Evolutionary conservation across 768 basidiomycete genomes (phyloP).

Genomic region (Pleurotus eryngii): DNA sequence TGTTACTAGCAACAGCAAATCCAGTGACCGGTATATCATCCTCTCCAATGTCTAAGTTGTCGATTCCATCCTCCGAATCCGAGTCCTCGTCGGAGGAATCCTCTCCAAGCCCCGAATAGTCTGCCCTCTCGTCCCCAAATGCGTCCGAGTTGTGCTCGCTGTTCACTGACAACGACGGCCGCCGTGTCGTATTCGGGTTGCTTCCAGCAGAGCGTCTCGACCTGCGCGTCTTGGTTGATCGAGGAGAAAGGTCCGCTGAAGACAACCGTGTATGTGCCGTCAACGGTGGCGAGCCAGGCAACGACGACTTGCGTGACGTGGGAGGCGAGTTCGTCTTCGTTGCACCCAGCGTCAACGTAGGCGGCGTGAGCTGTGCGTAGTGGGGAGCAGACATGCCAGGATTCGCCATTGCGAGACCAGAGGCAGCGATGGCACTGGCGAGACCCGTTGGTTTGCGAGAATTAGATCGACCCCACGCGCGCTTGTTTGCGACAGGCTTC

Average conservation of each 20-base stretch:
- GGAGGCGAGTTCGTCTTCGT: not conserved
- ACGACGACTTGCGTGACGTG: slow-evolving; percentile 4
- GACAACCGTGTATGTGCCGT: slow-evolving; percentile 6
- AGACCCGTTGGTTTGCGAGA: slow-evolving; percentile 53
- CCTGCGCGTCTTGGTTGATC: slow-evolving; percentile 3
- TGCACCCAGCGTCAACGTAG: slow-evolving; percentile 11
- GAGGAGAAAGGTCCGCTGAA: not conserved
- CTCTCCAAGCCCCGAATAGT: slow-evolving; percentile 24
- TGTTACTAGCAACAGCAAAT: slow-evolving; percentile 95
- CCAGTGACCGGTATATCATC: slow-evolving; percentile 91
- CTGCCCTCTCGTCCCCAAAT: slow-evolving; percentile 22
- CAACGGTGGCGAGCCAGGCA: slow-evolving; percentile 7
- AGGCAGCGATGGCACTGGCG: slow-evolving; percentile 66
- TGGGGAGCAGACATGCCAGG: slow-evolving; percentile 47
- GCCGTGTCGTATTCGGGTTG: slow-evolving; percentile 3
- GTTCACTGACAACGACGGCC: slow-evolving; percentile 23
- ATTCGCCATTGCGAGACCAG: slow-evolving; percentile 65
- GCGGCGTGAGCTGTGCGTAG: slow-evolving; percentile 34
- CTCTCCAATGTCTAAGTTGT: slow-evolving; percentile 49
- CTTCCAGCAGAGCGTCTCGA: slow-evolving; percentile 6
- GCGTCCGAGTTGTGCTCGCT: slow-evolving; percentile 32
- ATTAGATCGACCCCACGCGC: slow-evolving; percentile 40
- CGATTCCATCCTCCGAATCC: slow-evolving; percentile 18
- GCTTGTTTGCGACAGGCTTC: slow-evolving; percentile 34
- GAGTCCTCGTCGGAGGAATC: slow-evolving; percentile 20